phyloP scores from a whole-genome alignment of 306 rosid genomes.

The Sicyos baderoa region DNA sequence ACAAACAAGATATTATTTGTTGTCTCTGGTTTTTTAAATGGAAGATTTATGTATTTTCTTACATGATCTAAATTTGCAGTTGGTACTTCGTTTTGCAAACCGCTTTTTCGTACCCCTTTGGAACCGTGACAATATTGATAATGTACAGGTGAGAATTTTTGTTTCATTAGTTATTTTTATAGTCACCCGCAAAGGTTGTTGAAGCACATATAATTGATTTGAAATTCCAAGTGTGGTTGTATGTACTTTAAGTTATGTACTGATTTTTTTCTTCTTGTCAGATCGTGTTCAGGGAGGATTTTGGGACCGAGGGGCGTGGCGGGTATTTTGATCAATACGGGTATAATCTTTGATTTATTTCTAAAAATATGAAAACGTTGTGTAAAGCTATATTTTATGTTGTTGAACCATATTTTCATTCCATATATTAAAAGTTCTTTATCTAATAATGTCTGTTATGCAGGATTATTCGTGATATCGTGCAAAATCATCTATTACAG shows the following conservation, averaged over 20 bases:
- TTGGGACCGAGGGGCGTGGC: constrained; percentile 98
- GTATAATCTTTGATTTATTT: constrained; percentile 33
- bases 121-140: constrained; percentile 94
- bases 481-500: constrained; percentile 95
- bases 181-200: background rate
- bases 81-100: constrained; percentile 97
- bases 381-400: background rate
- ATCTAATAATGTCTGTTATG: constrained; percentile 16
- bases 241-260: background rate
- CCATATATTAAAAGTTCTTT: background rate
- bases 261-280: constrained; percentile 29
- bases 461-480: constrained; percentile 95
- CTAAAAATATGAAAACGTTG: background rate
- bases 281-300: constrained; percentile 98
- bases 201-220: background rate
- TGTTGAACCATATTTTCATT: background rate
- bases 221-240: background rate
- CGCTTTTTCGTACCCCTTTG: constrained; percentile 86
- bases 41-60: constrained; percentile 28
- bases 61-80: constrained; percentile 42
- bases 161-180: constrained; percentile 5
- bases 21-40: constrained; percentile 19
- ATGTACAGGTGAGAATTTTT: constrained; percentile 67
- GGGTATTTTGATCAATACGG: constrained; percentile 97
- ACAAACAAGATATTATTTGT: constrained; percentile 16